Evolutionary conservation across 176 grass and related monocot genomes (phyloP), one percentile per base, ranked within the genome.

Genomic region (Stipa capillata): DNA sequence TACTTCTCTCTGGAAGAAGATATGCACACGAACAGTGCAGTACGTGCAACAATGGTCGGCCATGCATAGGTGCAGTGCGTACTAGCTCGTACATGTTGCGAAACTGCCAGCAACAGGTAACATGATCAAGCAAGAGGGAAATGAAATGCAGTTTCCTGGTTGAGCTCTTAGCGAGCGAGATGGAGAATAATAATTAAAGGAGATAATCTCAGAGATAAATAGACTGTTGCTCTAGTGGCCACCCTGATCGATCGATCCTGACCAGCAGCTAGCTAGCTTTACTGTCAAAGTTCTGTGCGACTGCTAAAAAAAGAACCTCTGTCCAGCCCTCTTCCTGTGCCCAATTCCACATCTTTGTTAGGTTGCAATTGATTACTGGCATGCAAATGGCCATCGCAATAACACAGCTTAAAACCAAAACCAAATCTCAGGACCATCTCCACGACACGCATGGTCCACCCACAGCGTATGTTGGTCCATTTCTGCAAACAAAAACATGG

Each of bases 401-500:
- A 31, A 28, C 68, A 11, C 67, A 31, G 21, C 47, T 21, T 35
- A 59, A 63, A 24, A 65, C 69, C 10, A 69, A 39, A 81, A 56
- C 49, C 69, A 63, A 63, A 85, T 75, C 70, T 41, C 29, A 71
- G 87, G 87, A 85, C 82, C 71, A 88, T 88, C 41, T 10, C 17
- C 36, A 29, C 44, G 68, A 44, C 65, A 29, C 12, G 23, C 52
- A 44, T 54, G 74, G 66, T 8, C 86, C 86, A 81, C 44, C 35
- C 72, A 76, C 53, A 14, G 51, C 36, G 27, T 64, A 80, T 14
- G 15, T 65, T 72, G 87, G 82, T 76, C 82, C 82, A 85, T 70
- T 85, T 89, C 82, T 85, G n/a, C 76, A 54, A 55, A n/a, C 55
- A 37, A 43, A 73, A 64, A 15, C 56, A 70, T 76, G 77, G 57